Evolutionary conservation across 805 yeast species (phyloP).

Genomic region (Schwanniomyces polymorphus): DNA sequence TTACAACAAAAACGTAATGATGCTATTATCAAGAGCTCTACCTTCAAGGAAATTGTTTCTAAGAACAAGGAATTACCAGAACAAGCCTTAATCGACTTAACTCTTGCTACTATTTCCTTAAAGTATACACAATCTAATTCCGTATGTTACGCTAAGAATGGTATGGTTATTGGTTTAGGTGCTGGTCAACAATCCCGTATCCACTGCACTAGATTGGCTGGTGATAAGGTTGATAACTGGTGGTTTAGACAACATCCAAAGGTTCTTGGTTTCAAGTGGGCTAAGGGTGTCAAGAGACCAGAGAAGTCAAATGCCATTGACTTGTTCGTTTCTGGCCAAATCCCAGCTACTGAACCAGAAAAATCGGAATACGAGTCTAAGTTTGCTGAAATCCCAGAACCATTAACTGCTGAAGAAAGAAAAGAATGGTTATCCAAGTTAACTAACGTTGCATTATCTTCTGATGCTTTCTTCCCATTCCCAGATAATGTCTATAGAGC

Average conservation of each 20-base stretch:
- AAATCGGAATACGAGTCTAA: conserved; percentile 88
- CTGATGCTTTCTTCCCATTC: conserved; percentile 99
- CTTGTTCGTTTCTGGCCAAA: conserved; percentile 85
- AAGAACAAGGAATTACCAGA: conserved; percentile 83
- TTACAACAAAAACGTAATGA: conserved; percentile 97
- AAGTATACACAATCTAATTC: conserved; percentile 99
- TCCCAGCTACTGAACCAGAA: conserved; percentile 91
- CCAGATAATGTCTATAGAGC: conserved; percentile 99
- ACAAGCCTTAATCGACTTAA: conserved; percentile 89
- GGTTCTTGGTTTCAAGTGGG: conserved; percentile 93
- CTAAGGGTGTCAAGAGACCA: conserved; percentile 96
- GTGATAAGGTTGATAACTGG: conserved; percentile 99
- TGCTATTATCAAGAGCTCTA: conserved; percentile 86
- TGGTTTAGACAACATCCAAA: conserved; percentile 99
- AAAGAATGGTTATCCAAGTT: conserved; percentile 81
- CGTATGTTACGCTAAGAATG: conserved; percentile 96
- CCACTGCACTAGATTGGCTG: conserved; percentile 98
- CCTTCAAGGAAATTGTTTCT: conserved; percentile 91
- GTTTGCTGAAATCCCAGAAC: conserved; percentile 80
- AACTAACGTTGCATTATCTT: conserved; percentile 84
- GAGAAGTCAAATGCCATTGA: conserved; percentile 98
- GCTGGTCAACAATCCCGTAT: conserved; percentile 99
- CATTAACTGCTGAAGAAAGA: conserved; percentile 81
- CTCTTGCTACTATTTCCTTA: conserved; percentile 95
- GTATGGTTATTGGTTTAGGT: conserved; percentile 99